A percentile compares a stretch with the other conserved stretches of the same genome.
Evolutionary conservation across 192 early-diverging fungal genomes (phyloP).

Genomic region (Coemansia sp.): DNA sequence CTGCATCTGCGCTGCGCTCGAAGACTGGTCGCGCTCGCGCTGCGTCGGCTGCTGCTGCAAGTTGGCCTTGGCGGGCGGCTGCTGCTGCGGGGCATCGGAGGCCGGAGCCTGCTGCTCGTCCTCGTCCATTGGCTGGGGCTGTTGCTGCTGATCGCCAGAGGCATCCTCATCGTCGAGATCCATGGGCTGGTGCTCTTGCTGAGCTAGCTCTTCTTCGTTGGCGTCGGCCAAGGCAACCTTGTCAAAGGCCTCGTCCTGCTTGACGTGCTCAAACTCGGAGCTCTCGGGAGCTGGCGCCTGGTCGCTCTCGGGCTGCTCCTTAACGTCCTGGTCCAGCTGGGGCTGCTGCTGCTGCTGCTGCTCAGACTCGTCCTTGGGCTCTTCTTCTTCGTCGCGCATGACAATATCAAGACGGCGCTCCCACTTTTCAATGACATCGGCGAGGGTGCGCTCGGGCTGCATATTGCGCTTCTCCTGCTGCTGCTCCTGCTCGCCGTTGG

Average conservation of each 20-base stretch:
- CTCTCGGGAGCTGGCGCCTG: conserved; percentile 24
- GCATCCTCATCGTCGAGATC: conserved; percentile 65
- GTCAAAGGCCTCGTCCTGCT: conserved; percentile 74
- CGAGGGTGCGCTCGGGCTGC: conserved; percentile 88
- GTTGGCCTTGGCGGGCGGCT: conserved; percentile 14
- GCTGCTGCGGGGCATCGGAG: neutral
- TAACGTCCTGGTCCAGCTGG: conserved; percentile 48
- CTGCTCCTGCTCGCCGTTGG: conserved; percentile 18
- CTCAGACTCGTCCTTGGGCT: conserved; percentile 24
- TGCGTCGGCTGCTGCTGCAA: conserved; percentile 20
- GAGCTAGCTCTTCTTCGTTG: conserved; percentile 60
- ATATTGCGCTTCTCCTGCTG: conserved; percentile 58
- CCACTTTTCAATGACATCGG: conserved; percentile 94
- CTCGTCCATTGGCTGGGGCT: conserved; percentile 51
- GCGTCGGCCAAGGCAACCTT: conserved; percentile 64
- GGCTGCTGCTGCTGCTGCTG: conserved; percentile 37
- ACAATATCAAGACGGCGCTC: conserved; percentile 79
- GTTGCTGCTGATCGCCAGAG: conserved; percentile 47
- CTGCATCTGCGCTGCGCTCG: conserved; percentile 43
- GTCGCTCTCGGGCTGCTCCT: conserved; percentile 46
- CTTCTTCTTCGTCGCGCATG: conserved; percentile 64
- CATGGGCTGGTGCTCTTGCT: conserved; percentile 61
- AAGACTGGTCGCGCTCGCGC: conserved; percentile 11
- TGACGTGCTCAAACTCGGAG: conserved; percentile 60
- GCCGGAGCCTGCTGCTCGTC: conserved; percentile 13